These are phyloP conservation scores for Xerocomus spinulosus DNA, from an alignment of 768 basidiomycete genomes.

Conservation along the genomic window DNA sequence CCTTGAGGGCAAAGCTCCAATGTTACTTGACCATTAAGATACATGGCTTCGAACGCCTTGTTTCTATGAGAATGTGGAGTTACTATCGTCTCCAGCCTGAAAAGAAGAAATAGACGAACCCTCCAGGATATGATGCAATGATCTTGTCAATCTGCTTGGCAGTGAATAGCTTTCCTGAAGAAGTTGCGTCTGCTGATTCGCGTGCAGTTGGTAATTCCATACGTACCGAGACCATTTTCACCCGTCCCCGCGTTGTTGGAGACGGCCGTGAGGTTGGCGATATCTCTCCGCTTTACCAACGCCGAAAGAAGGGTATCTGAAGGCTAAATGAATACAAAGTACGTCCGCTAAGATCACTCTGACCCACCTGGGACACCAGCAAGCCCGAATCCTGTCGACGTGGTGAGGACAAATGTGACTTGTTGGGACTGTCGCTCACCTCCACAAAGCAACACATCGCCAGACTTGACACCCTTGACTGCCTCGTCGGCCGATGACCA, in stretches of 20 bases:
- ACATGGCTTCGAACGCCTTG: conserved; percentile 79
- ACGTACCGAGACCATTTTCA: conserved; percentile 63
- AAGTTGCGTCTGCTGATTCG: not conserved
- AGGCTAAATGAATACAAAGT: not conserved
- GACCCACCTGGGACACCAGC: conserved; percentile 78
- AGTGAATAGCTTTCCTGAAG: conserved; percentile 66
- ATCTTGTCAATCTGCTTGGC: conserved; percentile 76
- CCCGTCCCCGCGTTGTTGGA: conserved; percentile 84
- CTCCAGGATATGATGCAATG: conserved; percentile 87
- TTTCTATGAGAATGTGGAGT: conserved; percentile 53
- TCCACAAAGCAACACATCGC: conserved; percentile 73
- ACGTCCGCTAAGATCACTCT: not conserved
- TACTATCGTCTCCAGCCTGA: no score
- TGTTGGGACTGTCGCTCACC: conserved; percentile 45
- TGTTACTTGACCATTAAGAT: conserved; percentile 75
- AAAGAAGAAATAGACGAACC: conserved; percentile 40
- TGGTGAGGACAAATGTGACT: not conserved
- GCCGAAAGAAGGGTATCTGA: conserved; percentile 81
- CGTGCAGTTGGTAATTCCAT: not conserved
- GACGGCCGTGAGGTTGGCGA: conserved; percentile 73
- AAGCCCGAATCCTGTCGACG: conserved; percentile 70
- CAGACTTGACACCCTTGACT: conserved; percentile 75
- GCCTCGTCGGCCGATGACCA: conserved; percentile 82
- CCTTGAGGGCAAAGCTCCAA: conserved; percentile 91
- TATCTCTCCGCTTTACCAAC: conserved; percentile 65